These are phyloP conservation scores for Bipolaris sorokiniana DNA, from an alignment of 2,329 filamentous ascomycete genomes.

Conservation along the genomic window DNA sequence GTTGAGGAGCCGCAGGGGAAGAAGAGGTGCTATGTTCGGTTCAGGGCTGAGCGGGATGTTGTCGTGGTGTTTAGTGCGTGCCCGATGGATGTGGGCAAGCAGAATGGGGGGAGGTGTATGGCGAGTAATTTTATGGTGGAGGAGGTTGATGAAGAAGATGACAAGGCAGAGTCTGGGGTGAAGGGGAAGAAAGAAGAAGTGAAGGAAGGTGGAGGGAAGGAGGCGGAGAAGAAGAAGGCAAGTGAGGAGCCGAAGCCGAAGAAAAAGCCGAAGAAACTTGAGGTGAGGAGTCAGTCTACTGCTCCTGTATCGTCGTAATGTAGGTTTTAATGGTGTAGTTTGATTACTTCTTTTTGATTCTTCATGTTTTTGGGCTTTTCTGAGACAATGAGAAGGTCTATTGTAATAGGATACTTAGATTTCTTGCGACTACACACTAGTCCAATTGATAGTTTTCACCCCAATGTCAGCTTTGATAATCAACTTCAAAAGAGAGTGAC, in stretches of 20 bases:
- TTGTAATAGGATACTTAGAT: too few relatives aligned
- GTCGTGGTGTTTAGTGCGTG: constrained; percentile 49
- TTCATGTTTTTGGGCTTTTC: not conserved
- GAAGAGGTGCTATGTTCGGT: constrained; percentile 44
- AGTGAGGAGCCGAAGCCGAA: not conserved
- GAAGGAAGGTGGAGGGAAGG: constrained; percentile 2
- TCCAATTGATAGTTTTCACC: not conserved
- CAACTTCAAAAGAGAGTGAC: too few relatives aligned
- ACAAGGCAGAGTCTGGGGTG: constrained; percentile 24
- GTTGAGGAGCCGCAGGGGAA: constrained; percentile 44
- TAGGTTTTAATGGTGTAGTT: too few relatives aligned
- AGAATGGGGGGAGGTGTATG: constrained; percentile 49
- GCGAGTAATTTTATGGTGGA: constrained; percentile 50
- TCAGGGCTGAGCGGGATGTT: constrained; percentile 46
- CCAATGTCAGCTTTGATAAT: too few relatives aligned
- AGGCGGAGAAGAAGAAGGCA: constrained; percentile 7
- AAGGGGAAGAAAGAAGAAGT: constrained; percentile 12
- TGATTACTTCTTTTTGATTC: too few relatives aligned
- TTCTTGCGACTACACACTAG: too few relatives aligned
- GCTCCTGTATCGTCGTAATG: constrained; percentile 7
- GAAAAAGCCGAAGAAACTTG: constrained; percentile 48
- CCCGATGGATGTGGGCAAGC: constrained; percentile 46
- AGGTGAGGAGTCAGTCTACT: constrained; percentile 32
- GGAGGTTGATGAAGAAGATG: constrained; percentile 33
- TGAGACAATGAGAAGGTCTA: not conserved